Conservation (phyloP, 805 yeast genomes). For the Metschnikowia cubensis region DNA sequence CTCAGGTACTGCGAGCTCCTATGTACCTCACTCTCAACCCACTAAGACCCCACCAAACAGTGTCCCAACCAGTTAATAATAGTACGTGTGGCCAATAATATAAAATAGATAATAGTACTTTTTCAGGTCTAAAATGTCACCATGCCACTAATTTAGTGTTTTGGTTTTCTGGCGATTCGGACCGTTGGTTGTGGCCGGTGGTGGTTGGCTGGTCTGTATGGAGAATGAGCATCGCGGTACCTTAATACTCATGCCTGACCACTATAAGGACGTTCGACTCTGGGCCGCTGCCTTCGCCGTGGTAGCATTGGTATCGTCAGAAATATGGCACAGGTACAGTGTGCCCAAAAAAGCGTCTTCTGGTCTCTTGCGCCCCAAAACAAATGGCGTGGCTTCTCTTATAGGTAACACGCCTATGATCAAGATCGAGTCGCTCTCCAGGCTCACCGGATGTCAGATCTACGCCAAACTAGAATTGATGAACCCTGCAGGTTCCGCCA, state of each 20-base stretch:
- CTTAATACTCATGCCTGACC: background rate
- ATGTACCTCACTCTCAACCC: too few species aligned
- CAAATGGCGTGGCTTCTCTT: constrained; percentile 65
- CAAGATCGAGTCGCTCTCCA: constrained; percentile 64
- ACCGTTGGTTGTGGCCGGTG: too few species aligned
- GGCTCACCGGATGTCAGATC: constrained; percentile 72
- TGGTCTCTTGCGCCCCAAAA: constrained; percentile 17
- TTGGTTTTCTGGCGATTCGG: too few species aligned
- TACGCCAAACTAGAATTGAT: constrained; percentile 81
- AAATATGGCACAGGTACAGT: constrained; percentile 6
- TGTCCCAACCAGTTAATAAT: too few species aligned
- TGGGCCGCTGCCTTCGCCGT: constrained; percentile 19
- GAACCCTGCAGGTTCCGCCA: constrained; percentile 95
- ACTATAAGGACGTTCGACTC: constrained; percentile 6
- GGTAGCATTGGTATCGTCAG: constrained; percentile 10
- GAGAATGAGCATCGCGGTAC: background rate
- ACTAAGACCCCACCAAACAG: too few species aligned
- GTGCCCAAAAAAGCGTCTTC: background rate
- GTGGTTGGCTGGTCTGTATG: too few species aligned
- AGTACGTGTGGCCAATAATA: too few species aligned
- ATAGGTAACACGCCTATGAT: constrained; percentile 92
- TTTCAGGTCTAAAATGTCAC: too few species aligned
- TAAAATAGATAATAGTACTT: too few species aligned
- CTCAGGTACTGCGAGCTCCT: too few species aligned
- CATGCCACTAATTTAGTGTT: too few species aligned